Evolutionary conservation across 2,329 filamentous ascomycete species (phyloP), one percentile per base, ranked within the genome.

Genomic region (Neofusicoccum sp.): DNA sequence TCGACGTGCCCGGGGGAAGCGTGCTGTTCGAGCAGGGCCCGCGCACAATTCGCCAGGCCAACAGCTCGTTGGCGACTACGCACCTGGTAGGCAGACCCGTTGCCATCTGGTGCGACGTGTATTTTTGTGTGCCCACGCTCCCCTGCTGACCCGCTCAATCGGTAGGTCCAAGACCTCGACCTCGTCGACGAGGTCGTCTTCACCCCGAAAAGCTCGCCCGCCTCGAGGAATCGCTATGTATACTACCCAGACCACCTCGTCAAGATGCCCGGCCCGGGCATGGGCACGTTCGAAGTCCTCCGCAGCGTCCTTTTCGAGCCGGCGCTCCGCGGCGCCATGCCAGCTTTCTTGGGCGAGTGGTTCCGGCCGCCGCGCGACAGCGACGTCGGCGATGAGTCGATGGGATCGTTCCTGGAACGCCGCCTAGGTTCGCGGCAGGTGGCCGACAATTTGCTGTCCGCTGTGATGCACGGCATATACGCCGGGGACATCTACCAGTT

Each of bases 161-260:
- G 29, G 8, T 11, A 49, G 41, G 43, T 45, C 39, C 68, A 54
- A 64, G 81, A 85, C 39, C 76, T 92, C 39, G 81, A 80, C 28
- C 72, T 92, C 43, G 68, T 79, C 50, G 74, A 86, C 61, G 79
- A 89, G 64, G 73, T 92, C 36, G 74, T 87, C 58, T 79, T 79
- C 70, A 87, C 82, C 49, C 76, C 76, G 4, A 84, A 78, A 45
- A 73, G 73, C 34, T 81, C 84, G 4, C 78, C 83, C 59, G 81
- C 83, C 60, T 81, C 87, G 8, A 76, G 74, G 61, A 89, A 89
- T 72, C 89, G 93, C 66, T 97, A 89, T 76, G 81, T 98, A 64
- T 97, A 95, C 83, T 96, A 96, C 71, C 91, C 91, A 1, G 90
- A 97, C 73, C 91, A 88, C 71, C 84, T 95, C 34, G 89, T 92